phyloP scores from a whole-genome alignment of 1,284 basidiomycete genomes.

The Malassezia furfur region DNA sequence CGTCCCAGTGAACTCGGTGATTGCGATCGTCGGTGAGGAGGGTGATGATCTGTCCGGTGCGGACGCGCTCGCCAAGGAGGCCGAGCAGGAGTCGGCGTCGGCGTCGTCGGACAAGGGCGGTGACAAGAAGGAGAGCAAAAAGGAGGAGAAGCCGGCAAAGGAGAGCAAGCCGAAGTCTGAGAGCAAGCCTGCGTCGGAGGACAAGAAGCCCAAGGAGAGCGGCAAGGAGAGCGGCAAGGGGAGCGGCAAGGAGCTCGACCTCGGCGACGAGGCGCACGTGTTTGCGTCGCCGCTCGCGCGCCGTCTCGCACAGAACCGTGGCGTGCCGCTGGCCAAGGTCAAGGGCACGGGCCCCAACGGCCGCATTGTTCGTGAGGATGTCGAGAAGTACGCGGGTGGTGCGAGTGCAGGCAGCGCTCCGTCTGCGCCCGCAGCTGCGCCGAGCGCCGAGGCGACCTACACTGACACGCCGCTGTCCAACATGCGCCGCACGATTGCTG shows the following conservation, averaged over 20 bases:
- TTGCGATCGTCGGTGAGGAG: constrained; percentile 83
- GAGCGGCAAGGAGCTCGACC: constrained; percentile 44
- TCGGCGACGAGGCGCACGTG: constrained; percentile 52
- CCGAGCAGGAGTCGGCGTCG: constrained; percentile 34
- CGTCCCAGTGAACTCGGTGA: constrained; percentile 71
- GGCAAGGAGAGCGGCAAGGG: constrained; percentile 34
- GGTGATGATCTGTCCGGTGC: constrained; percentile 83
- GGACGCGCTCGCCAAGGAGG: constrained; percentile 63
- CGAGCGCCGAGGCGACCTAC: constrained; percentile 57
- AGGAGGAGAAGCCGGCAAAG: constrained; percentile 22
- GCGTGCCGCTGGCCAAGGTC: constrained; percentile 78
- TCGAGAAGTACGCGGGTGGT: constrained; percentile 64
- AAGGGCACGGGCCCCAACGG: constrained; percentile 91
- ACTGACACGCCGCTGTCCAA: constrained; percentile 81
- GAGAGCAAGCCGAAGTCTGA: constrained; percentile 9
- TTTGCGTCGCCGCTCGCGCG: constrained; percentile 91
- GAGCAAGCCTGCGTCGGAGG: constrained; percentile 24
- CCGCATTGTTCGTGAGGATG: constrained; percentile 84
- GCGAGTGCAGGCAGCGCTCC: constrained; percentile 17
- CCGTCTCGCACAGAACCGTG: constrained; percentile 89
- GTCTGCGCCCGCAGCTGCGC: constrained; percentile 34
- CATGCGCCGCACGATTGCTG: constrained; percentile 89
- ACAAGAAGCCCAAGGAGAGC: constrained; percentile 18
- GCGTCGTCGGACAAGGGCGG: constrained; percentile 36
- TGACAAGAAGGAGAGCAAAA: constrained; percentile 19